Conservation (phyloP, 176 grass and related monocot genomes). For the Aegilops speltoides region DNA sequence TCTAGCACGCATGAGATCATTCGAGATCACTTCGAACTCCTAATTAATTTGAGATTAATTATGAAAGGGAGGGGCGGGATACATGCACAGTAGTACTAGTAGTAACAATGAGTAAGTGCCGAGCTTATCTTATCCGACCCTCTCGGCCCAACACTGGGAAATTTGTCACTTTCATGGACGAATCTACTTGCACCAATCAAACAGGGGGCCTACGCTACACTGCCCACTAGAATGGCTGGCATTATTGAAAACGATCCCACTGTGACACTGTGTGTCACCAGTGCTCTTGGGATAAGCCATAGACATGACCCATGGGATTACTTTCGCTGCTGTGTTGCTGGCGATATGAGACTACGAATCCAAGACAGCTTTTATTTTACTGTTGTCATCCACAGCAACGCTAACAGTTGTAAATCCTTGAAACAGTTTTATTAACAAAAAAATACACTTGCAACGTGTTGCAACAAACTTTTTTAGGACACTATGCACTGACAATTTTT, state of each 20-base stretch:
- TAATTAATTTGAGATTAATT: background rate
- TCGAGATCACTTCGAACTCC: background rate
- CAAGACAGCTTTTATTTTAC: background rate
- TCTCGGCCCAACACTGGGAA: background rate
- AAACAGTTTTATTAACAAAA: no score
- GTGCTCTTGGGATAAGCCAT: constrained; percentile 15
- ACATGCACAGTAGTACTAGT: background rate
- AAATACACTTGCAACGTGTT: no score
- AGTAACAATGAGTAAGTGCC: background rate
- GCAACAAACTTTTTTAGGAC: no score
- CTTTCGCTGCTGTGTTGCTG: background rate
- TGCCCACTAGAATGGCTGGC: constrained; percentile 7
- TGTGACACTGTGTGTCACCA: background rate
- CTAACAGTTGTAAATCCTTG: background rate
- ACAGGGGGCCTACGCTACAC: background rate
- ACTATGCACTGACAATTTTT: background rate
- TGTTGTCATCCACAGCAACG: background rate
- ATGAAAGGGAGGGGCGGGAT: background rate
- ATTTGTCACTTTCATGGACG: constrained; percentile 16
- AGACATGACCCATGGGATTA: background rate
- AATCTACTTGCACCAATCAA: background rate
- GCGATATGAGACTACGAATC: background rate
- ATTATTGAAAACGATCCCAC: background rate
- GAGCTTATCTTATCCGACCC: constrained; percentile 49
- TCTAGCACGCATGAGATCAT: background rate